Percentiles rank a stretch among this genome's conserved stretches.
These are phyloP conservation scores for Wallacemonas sp. DNA, from an alignment of 208 protist genomes.

Conservation along the genomic window DNA sequence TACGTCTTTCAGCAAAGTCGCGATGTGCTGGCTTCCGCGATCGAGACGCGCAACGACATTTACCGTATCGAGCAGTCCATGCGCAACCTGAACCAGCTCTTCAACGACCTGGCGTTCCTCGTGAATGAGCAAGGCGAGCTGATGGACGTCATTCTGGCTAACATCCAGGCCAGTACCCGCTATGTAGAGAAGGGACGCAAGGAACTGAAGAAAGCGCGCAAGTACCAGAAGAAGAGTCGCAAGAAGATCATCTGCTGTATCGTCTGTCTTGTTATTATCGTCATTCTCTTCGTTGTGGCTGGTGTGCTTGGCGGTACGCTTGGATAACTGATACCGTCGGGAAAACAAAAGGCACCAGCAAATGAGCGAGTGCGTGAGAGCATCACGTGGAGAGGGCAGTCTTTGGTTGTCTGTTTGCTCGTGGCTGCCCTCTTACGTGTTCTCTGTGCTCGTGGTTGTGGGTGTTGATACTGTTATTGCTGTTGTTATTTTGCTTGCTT, in stretches of 20 bases:
- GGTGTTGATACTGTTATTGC: constrained; percentile 3
- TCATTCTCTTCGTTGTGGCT: constrained; percentile 54
- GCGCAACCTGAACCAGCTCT: constrained; percentile 86
- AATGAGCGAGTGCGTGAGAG: no score
- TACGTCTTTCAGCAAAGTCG: constrained; percentile 91
- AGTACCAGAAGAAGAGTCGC: constrained; percentile 77
- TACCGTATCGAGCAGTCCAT: constrained; percentile 89
- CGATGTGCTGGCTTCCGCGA: constrained; percentile 75
- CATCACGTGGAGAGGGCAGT: no score
- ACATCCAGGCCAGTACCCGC: constrained; percentile 52
- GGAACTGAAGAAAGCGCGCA: constrained; percentile 75
- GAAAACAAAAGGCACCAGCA: no score
- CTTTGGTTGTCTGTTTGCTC: no score
- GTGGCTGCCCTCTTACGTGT: no score
- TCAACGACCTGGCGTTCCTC: constrained; percentile 88
- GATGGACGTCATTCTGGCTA: constrained; percentile 84
- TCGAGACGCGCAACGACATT: constrained; percentile 91
- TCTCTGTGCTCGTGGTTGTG: no score
- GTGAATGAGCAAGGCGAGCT: constrained; percentile 88
- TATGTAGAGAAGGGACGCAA: constrained; percentile 67
- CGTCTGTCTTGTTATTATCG: constrained; percentile 34
- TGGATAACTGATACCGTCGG: no score
- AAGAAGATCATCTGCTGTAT: constrained; percentile 80
- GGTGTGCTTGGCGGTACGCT: constrained; percentile 33
- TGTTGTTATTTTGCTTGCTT: constrained; percentile 9